These are phyloP conservation scores for Oldenlandia corymbosa DNA, from an alignment of 257 asterid species.

Conservation along the genomic window DNA sequence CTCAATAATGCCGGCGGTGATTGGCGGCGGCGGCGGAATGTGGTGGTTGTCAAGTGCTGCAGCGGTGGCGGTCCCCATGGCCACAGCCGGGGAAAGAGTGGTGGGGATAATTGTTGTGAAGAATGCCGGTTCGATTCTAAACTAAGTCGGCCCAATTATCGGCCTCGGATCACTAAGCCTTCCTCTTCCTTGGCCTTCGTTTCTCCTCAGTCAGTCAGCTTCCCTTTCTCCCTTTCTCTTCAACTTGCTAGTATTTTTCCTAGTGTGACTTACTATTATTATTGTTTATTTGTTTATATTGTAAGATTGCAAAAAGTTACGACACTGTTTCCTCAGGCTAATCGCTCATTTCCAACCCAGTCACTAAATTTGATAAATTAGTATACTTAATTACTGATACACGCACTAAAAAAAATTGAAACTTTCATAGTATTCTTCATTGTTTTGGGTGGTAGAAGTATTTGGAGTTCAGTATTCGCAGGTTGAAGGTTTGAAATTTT, in stretches of 20 bases:
- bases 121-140: conserved; percentile 46
- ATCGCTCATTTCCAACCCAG: neutral
- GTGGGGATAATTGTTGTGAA: conserved; percentile 39
- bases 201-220: conserved; percentile 45
- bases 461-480: too few species aligned
- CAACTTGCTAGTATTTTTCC: neutral
- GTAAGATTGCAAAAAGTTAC: neutral
- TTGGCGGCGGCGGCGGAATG: conserved; percentile 12
- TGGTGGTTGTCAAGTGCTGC: conserved; percentile 39
- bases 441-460: too few species aligned
- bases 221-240: neutral
- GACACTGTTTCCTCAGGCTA: neutral
- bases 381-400: too few species aligned
- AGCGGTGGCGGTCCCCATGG: conserved; percentile 41
- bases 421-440: too few species aligned
- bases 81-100: conserved; percentile 26
- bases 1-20: neutral
- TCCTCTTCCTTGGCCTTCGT: conserved; percentile 52
- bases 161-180: conserved; percentile 27
- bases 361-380: neutral
- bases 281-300: neutral
- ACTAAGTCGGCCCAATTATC: conserved; percentile 27
- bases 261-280: neutral
- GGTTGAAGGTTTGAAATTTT: too few species aligned
- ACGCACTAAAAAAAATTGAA: too few species aligned